A percentile compares a stretch with the other conserved stretches of the same genome.
Evolutionary conservation across 768 basidiomycete species (phyloP).

Genomic region (Psilocybe subaeruginosa): DNA sequence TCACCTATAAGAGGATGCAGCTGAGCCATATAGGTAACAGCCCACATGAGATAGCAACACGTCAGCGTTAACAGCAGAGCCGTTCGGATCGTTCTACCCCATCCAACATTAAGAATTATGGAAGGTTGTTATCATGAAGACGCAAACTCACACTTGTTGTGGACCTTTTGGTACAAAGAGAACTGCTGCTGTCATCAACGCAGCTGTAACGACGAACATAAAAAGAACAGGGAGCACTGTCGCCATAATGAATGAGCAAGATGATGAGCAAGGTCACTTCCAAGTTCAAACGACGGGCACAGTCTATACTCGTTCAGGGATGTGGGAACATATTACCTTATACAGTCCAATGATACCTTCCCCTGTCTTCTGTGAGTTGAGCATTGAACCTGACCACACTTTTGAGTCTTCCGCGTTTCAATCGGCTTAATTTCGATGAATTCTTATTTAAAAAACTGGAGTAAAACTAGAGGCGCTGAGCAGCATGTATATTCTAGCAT

Average conservation of each 20-base stretch:
- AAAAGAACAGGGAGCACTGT: slow-evolving; percentile 72
- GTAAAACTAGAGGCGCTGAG: no score
- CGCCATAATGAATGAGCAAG: slow-evolving; percentile 50
- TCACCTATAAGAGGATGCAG: slow-evolving; percentile 87
- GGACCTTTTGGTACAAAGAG: slow-evolving; percentile 83
- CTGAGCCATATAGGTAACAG: slow-evolving; percentile 95
- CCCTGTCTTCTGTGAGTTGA: no score
- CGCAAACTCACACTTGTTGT: slow-evolving; percentile 77
- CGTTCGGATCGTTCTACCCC: slow-evolving; percentile 78
- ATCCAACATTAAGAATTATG: not conserved
- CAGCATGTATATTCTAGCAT: no score
- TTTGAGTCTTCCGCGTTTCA: no score
- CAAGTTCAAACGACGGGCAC: not conserved
- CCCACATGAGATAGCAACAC: slow-evolving; percentile 95
- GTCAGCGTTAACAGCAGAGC: slow-evolving; percentile 75
- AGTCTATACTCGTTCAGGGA: not conserved
- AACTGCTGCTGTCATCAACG: slow-evolving; percentile 65
- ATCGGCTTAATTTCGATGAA: no score
- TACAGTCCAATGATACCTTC: not conserved
- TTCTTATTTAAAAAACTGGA: no score
- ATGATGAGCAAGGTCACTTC: not conserved
- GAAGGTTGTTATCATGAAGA: not conserved
- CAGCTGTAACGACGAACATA: slow-evolving; percentile 65
- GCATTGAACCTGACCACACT: no score
- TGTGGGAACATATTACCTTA: not conserved